Base-by-base conservation (phyloP, 306 rosid genomes). In the Begonia fuchsioides region DNA sequence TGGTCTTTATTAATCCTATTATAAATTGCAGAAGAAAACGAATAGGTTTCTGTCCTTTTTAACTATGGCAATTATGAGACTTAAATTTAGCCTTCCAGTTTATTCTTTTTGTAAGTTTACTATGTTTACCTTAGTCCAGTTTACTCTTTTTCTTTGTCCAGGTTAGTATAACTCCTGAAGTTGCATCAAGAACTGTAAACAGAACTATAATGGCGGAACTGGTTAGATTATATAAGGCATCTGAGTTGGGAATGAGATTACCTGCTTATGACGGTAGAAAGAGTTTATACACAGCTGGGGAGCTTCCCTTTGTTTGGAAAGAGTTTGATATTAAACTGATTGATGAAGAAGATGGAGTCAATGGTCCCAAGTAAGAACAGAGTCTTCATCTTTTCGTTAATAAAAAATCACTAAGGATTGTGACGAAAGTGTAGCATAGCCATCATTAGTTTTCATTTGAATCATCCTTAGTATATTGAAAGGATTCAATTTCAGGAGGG, bases 241-340 rank as follows among this genome's bases (percentile, higher is more conserved):
- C 96, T 67, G 96, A 92, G 61, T 58, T 92, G 43, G 98, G 93
- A 50, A 82, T 51, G 84, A 85, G 96, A 59, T 93, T 92, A 44
- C 98, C 96, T 17, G 98, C 96, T 18, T 92, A 85, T 70, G 98
- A 92, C 69, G 98, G 98, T 59, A 69, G 98, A 54, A 85, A 79
- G 79, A 80, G 87, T 61, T 69, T 92, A 60, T 92, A 92, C 80
- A 85, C 96, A 17, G 98, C 98, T 61, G 98, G 98, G 50, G 81
- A 74, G 70, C 87, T 90, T 57, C 98, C 98, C 58, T 90, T 90
- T 75, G 65, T 72, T 10, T 73, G 80, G 83, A 85, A 76, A 74
- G 98, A 81, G 79, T 85, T 90, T 62, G 73, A 69, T 50, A 68
- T 90, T 65, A 85, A 73, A 69, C 85, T 90, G 51, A 45, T 76